These are phyloP conservation scores for Agrostemma githago DNA, from an alignment of 148 eudicot genomes.

Conservation along the genomic window DNA sequence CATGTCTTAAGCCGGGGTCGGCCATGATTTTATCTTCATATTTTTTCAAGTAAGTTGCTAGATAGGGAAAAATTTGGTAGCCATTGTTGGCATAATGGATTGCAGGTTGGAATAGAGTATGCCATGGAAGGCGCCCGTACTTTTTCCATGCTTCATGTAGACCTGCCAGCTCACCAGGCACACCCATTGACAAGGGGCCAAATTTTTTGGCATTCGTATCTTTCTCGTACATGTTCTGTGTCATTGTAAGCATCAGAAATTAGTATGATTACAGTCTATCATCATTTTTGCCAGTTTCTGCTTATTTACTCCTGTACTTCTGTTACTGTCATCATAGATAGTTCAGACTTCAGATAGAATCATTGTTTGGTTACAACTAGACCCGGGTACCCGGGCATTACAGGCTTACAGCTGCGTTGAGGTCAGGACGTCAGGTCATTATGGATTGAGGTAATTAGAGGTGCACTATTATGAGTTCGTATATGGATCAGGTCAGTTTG, in stretches of 20 bases:
- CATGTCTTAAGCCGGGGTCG: slow-evolving; percentile 64
- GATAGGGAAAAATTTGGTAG: slow-evolving; percentile 57
- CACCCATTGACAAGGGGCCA: slow-evolving; percentile 82
- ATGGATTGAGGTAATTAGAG: too few relatives aligned
- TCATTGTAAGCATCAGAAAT: slow-evolving; percentile 4
- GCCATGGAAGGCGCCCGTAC: slow-evolving; percentile 75
- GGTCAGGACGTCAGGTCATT: too few relatives aligned
- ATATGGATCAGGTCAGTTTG: too few relatives aligned
- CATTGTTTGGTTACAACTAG: too few relatives aligned
- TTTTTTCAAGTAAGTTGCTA: slow-evolving; percentile 33
- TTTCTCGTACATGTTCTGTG: slow-evolving; percentile 69
- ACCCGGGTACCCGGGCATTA: too few relatives aligned
- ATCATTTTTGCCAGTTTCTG: slow-evolving; percentile 1
- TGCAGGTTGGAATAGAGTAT: slow-evolving; percentile 58
- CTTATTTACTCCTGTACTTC: not conserved
- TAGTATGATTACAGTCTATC: not conserved
- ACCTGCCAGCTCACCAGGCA: slow-evolving; percentile 86
- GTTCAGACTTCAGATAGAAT: not conserved
- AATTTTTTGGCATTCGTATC: slow-evolving; percentile 36
- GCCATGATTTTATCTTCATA: slow-evolving; percentile 29
- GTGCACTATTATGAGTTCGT: too few relatives aligned
- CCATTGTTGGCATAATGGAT: slow-evolving; percentile 64
- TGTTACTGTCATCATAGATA: not conserved
- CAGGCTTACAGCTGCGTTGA: too few relatives aligned
- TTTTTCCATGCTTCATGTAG: slow-evolving; percentile 75